These are phyloP conservation scores for Fraxinus pennsylvanica DNA, from an alignment of 257 asterid genomes.

Conservation along the genomic window DNA sequence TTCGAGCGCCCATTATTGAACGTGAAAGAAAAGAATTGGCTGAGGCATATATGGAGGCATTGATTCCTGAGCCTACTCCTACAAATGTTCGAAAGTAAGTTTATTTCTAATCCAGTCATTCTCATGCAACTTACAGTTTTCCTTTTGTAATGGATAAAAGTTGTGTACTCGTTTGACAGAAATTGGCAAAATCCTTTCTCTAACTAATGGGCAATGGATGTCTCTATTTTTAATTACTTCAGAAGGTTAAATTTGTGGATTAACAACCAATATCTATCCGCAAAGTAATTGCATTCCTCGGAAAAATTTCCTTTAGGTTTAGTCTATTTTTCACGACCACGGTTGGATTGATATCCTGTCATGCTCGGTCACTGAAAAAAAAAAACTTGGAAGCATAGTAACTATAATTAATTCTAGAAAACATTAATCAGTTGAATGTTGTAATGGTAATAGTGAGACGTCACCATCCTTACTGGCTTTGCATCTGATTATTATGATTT, in stretches of 20 bases:
- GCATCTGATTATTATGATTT: slow-evolving; percentile 3
- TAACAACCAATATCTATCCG: background rate
- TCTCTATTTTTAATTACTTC: background rate
- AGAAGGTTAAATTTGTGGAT: slow-evolving; percentile 17
- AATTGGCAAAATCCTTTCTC: slow-evolving; percentile 16
- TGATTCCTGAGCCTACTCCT: slow-evolving; percentile 93
- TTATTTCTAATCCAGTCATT: slow-evolving; percentile 16
- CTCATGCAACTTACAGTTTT: slow-evolving; percentile 12
- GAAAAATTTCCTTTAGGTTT: background rate
- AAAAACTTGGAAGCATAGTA: background rate
- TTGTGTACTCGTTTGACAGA: background rate
- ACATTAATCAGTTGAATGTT: slow-evolving; percentile 11
- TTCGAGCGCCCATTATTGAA: slow-evolving; percentile 73
- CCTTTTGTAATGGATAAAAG: slow-evolving; percentile 5
- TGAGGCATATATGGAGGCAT: slow-evolving; percentile 94
- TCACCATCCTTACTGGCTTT: slow-evolving; percentile 1
- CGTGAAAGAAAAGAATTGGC: slow-evolving; percentile 71
- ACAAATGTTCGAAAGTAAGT: slow-evolving; percentile 72
- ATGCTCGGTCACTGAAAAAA: background rate
- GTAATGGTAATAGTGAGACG: background rate
- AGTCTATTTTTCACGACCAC: slow-evolving; percentile 13
- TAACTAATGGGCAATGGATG: slow-evolving; percentile 9
- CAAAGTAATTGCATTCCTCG: slow-evolving; percentile 12
- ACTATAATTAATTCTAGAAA: slow-evolving; percentile 14
- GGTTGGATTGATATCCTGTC: background rate